Evolutionary conservation across 352 stramenopile species (phyloP), one percentile per base, ranked within the genome.

Genomic region (Phytophthora fragariaefolia): DNA sequence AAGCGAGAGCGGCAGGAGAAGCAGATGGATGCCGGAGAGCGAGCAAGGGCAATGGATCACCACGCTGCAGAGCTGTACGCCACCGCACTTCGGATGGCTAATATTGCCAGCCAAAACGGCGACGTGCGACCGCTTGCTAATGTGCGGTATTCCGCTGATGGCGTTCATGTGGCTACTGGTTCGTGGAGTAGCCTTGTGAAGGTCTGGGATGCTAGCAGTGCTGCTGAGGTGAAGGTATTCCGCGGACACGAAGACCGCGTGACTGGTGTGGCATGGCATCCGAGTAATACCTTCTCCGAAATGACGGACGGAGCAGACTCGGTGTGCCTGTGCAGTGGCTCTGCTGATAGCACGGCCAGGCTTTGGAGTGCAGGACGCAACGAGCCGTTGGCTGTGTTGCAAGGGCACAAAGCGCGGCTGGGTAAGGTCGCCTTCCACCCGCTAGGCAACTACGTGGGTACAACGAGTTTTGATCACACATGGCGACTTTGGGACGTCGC

Each of bases 401-500:
- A 78, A 34, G 89, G 89, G 26, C 89, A 96, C 56, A 80, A 80
- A 20, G 82, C 85, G 8, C 85, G 88, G 26, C 61, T 96, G 45
- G 85, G 86, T 12, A 94, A 92, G 57, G 87, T 98, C 22, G 95
- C 90, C 7, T 99, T 98, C 69, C 97, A 99, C 79, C 97, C 97
- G 4, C 76, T 87, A n/a, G 95, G 97, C 13, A 69, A 90, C 40
- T 95, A 93, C 66, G 78, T 99, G 6, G 97, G 85, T 23, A 99
- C 96, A 7, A 98, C 96, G 9, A 98, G 91, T 71, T 99, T 98
- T 68, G 97, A 99, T 74, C 90, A 98, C 63, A 98, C 97, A 20
- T 99, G 97, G 97, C 82, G 97, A n/a, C 82, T 99, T 15, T 99
- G 97, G 97, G 97, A 99, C 73, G 83, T 98, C 13, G 89, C 97